Percentiles rank a stretch among this genome's conserved stretches.
These are phyloP conservation scores for Microcera coccophila DNA, from an alignment of 2,329 filamentous ascomycete genomes.

Conservation along the genomic window DNA sequence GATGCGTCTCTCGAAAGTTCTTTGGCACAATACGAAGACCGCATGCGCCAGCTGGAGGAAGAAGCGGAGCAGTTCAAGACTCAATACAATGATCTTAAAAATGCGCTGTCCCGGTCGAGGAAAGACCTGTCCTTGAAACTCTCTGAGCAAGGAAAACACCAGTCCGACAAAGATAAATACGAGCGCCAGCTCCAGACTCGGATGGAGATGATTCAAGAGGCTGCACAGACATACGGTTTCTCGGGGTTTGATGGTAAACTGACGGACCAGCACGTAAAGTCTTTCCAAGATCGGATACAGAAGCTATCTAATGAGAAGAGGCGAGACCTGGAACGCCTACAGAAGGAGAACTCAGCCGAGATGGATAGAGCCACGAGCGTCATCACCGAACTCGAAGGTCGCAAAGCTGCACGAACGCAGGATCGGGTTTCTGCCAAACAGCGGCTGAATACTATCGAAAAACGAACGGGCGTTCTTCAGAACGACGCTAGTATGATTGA, in stretches of 20 bases:
- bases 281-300: slow-evolving; percentile 74
- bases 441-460: slow-evolving; percentile 70
- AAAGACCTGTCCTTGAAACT: slow-evolving; percentile 49
- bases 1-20: slow-evolving; percentile 71
- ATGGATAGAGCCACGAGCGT: slow-evolving; percentile 66
- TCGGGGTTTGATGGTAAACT: slow-evolving; percentile 80
- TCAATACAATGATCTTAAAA: slow-evolving; percentile 63
- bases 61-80: slow-evolving; percentile 60
- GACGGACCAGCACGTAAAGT: slow-evolving; percentile 65
- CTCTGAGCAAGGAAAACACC: slow-evolving; percentile 68
- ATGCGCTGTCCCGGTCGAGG: slow-evolving; percentile 43
- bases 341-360: slow-evolving; percentile 70
- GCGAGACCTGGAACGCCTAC: slow-evolving; percentile 68
- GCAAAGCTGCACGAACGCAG: slow-evolving; percentile 67
- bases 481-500: slow-evolving; percentile 67
- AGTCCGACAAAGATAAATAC: slow-evolving; percentile 83
- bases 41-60: slow-evolving; percentile 60
- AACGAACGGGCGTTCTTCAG: slow-evolving; percentile 63
- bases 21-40: slow-evolving; percentile 73
- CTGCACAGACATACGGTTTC: slow-evolving; percentile 72
- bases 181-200: slow-evolving; percentile 73
- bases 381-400: slow-evolving; percentile 70
- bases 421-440: slow-evolving; percentile 70
- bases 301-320: slow-evolving; percentile 76
- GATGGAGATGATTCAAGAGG: slow-evolving; percentile 70